Percentiles rank a stretch among this genome's conserved stretches.
phyloP scores from a whole-genome alignment of 2,329 filamentous ascomycete species.

The Trichoderma brevicompactum region DNA sequence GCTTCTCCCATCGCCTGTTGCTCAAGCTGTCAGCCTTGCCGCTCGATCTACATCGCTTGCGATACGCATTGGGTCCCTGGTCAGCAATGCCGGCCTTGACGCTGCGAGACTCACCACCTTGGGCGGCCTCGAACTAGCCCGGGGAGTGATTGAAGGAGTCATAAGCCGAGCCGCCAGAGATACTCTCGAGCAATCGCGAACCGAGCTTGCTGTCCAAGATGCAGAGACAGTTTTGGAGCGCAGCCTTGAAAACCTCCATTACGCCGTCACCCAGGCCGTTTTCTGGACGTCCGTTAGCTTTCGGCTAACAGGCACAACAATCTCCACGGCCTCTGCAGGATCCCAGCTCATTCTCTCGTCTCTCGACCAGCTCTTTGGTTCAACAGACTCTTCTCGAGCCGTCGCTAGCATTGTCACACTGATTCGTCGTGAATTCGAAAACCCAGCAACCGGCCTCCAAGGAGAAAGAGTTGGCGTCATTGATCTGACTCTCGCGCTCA shows the following conservation, averaged over 20 bases:
- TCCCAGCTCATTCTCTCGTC: constrained; percentile 62
- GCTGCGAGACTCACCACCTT: constrained; percentile 61
- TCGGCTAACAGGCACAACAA: constrained; percentile 59
- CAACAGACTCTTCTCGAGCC: constrained; percentile 70
- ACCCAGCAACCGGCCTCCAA: constrained; percentile 61
- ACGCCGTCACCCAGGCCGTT: constrained; percentile 60
- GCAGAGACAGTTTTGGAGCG: constrained; percentile 61
- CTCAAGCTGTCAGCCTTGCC: constrained; percentile 63
- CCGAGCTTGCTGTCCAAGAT: constrained; percentile 54
- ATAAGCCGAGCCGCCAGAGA: constrained; percentile 58
- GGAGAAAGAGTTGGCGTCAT: constrained; percentile 64
- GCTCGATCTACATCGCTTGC: constrained; percentile 63
- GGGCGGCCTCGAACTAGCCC: constrained; percentile 61
- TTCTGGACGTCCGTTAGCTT: constrained; percentile 67
- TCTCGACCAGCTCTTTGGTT: constrained; percentile 67
- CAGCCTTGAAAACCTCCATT: constrained; percentile 60
- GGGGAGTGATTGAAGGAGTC: constrained; percentile 59
- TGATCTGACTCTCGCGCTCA: constrained; percentile 65
- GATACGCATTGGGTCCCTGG: constrained; percentile 57
- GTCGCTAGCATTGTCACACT: constrained; percentile 69
- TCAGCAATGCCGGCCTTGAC: constrained; percentile 57
- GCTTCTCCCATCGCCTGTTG: constrained; percentile 61
- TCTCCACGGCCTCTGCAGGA: constrained; percentile 59
- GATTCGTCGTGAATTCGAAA: constrained; percentile 66
- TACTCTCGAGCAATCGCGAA: constrained; percentile 49